Conservation (phyloP, 768 basidiomycete genomes). For the Agaricus blazei region DNA sequence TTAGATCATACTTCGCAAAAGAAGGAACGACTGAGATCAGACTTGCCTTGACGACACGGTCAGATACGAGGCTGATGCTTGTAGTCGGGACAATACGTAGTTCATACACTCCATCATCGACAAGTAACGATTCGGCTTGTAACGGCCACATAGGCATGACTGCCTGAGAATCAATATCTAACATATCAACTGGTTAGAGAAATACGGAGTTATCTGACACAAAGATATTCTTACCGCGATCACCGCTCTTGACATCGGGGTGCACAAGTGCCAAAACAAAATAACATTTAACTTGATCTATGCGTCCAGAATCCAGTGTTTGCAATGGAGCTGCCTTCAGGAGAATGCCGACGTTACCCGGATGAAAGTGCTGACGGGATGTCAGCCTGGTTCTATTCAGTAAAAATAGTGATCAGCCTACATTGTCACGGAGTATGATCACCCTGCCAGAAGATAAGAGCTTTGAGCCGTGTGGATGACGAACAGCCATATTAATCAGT, state of each 20-base stretch:
- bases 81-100: slow-evolving; percentile 57
- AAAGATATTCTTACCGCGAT: slow-evolving; percentile 38
- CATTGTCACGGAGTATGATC: slow-evolving; percentile 77
- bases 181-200: neutral
- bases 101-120: slow-evolving; percentile 60
- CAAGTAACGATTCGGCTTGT: slow-evolving; percentile 36
- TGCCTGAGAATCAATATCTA: slow-evolving; percentile 54
- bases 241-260: slow-evolving; percentile 48
- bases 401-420: slow-evolving; percentile 30
- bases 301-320: slow-evolving; percentile 32
- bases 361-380: slow-evolving; percentile 61
- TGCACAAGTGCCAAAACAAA: slow-evolving; percentile 71
- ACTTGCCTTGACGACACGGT: slow-evolving; percentile 62
- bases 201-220: neutral
- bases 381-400: neutral
- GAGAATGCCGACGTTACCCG: slow-evolving; percentile 65
- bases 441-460: slow-evolving; percentile 70
- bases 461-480: slow-evolving; percentile 63
- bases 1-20: slow-evolving; percentile 4
- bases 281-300: slow-evolving; percentile 52
- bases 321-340: slow-evolving; percentile 59
- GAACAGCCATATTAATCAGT: slow-evolving; percentile 55
- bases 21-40: neutral
- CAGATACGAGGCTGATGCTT: slow-evolving; percentile 75
- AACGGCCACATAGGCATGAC: slow-evolving; percentile 82